Conservation (phyloP, 163 green algal genomes). For the Chlorella variabilis region DNA sequence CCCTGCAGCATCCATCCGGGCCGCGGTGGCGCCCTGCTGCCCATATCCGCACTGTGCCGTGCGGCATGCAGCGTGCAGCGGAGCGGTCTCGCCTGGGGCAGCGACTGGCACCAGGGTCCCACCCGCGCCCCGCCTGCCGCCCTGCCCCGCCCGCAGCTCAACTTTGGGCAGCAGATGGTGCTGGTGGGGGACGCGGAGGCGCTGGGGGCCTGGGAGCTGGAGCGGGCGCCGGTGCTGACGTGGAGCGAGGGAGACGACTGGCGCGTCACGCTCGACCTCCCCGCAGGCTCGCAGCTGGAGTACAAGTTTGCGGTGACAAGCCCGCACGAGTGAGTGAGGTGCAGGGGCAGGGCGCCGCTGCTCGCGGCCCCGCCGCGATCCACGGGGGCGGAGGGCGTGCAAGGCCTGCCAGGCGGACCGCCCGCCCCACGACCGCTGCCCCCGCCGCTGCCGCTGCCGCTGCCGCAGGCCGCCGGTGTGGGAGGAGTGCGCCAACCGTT, state of each 20-base stretch:
- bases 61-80: too few species aligned
- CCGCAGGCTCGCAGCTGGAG: background rate
- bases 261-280: background rate
- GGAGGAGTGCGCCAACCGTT: slow-evolving; percentile 28
- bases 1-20: too few species aligned
- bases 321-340: slow-evolving; percentile 5
- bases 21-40: too few species aligned
- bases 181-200: slow-evolving; percentile 16
- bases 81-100: too few species aligned
- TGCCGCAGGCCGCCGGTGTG: slow-evolving; percentile 6
- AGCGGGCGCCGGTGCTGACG: background rate
- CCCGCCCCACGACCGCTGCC: too few species aligned
- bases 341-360: too few species aligned
- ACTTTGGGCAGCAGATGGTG: slow-evolving; percentile 27
- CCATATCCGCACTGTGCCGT: too few species aligned
- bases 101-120: too few species aligned
- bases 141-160: slow-evolving; percentile 10
- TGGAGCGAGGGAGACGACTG: slow-evolving; percentile 36
- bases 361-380: background rate
- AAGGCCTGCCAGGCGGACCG: too few species aligned
- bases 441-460: too few species aligned
- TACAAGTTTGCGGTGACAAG: slow-evolving; percentile 29
- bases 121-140: too few species aligned
- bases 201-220: slow-evolving; percentile 34
- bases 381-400: too few species aligned